A percentile compares a stretch with the other conserved stretches of the same genome.
Conservation (phyloP, 495 filamentous ascomycete genomes). For the Umbilicaria muhlenbergii region DNA sequence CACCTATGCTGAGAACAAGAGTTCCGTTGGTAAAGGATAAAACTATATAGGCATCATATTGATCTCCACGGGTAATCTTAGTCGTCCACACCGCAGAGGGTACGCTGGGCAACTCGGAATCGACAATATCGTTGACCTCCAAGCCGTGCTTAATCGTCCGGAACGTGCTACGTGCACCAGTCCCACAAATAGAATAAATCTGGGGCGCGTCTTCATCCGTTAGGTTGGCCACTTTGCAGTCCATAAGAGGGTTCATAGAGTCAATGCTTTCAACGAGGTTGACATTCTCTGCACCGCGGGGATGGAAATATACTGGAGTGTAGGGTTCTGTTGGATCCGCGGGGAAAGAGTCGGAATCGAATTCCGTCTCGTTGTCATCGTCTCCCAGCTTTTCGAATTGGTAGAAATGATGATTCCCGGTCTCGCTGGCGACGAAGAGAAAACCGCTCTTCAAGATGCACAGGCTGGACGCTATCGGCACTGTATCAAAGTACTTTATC, state of each 20-base stretch:
- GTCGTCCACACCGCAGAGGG: slow-evolving; percentile 92
- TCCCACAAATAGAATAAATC: slow-evolving; percentile 83
- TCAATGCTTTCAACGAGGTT: slow-evolving; percentile 74
- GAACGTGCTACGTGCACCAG: slow-evolving; percentile 76
- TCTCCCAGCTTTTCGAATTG: slow-evolving; percentile 98
- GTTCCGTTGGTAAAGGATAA: slow-evolving; percentile 57
- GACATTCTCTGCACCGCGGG: slow-evolving; percentile 64
- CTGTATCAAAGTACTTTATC: slow-evolving; percentile 97
- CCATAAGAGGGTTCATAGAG: slow-evolving; percentile 79
- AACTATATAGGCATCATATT: slow-evolving; percentile 70
- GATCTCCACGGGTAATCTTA: slow-evolving; percentile 65
- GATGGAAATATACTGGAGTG: slow-evolving; percentile 68
- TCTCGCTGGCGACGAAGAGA: slow-evolving; percentile 82
- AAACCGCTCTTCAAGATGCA: slow-evolving; percentile 94
- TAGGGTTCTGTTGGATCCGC: slow-evolving; percentile 53
- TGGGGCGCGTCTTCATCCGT: slow-evolving; percentile 89
- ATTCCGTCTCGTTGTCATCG: slow-evolving; percentile 78
- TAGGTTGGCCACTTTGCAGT: slow-evolving; percentile 78
- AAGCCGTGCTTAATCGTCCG: slow-evolving; percentile 83
- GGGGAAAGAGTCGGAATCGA: slow-evolving; percentile 67
- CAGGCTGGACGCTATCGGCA: slow-evolving; percentile 71
- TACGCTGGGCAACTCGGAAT: slow-evolving; percentile 71
- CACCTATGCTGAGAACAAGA: slow-evolving; percentile 82
- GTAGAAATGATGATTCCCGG: slow-evolving; percentile 88
- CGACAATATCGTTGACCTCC: slow-evolving; percentile 85